Base-by-base conservation (phyloP, 768 basidiomycete species). In the Lentinula boryana region DNA sequence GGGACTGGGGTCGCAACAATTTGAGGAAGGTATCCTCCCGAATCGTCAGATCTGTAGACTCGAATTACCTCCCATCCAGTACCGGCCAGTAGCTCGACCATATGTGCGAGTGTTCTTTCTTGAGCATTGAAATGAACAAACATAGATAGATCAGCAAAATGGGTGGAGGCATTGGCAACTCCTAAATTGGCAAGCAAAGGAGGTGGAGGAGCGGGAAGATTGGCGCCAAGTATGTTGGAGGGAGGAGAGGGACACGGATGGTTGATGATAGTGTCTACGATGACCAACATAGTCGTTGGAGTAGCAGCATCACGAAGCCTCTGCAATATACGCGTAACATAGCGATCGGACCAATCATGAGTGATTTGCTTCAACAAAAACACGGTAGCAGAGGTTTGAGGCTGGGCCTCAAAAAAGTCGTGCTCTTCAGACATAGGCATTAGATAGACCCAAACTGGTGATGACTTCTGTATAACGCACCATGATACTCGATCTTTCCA, bases 301-400 rank as follows among this genome's bases (percentile, higher is more conserved):
- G 49, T 31, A 8, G 74, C 72, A 2, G 68, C 71, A 5, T 44
- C 66, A 27, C 70, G 65, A 3, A 75, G 65, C n/a, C 68, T 64
- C 18, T 52, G 38, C 15, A 76, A 67, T 44, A 76, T 71, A 10
- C 52, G 48, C 6, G 43, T 5, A 40, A 56, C 64, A 23, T 65
- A 31, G 0, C 58, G 62, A 58, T 72, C 69, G 5, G 68, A 51
- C 73, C 73, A 74, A 63, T 76, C 70, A 62, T 76, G 74, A 32
- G 69, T 41, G 38, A 72, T 70, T 41, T 58, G 51, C 12, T 72
- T 64, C 27, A 74, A 16, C 43, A 74, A 62, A 63, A 71, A 75
- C 8, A 74, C 65, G 3, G 66, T 60, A 8, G 72, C 67, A 36
- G 65, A 46, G 44, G 61, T 65, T 1, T 70, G 68, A 2, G 71